Percentiles rank a stretch among this genome's conserved stretches.
Conservation (phyloP, 2,329 filamentous ascomycete species). For the Fusarium pseudocircinatum region DNA sequence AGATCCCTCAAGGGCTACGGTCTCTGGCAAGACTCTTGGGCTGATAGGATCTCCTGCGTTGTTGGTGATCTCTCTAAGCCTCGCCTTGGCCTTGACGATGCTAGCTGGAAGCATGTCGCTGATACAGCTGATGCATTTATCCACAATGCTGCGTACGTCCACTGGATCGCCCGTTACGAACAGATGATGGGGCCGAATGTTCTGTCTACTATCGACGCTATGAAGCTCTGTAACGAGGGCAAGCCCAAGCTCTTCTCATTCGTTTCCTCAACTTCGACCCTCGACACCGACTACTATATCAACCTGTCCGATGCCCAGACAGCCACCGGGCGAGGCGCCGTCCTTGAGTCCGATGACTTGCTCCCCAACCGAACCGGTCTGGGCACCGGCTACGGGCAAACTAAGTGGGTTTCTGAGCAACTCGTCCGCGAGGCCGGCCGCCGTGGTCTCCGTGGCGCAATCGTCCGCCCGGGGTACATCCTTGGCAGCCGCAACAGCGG, state of each 20-base stretch:
- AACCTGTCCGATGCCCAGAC: neutral
- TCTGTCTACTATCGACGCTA: neutral
- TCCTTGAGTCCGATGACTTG: neutral
- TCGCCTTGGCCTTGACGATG: neutral
- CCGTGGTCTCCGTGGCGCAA: neutral
- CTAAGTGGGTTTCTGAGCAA: neutral
- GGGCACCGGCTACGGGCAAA: neutral
- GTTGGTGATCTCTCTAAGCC: constrained; percentile 71
- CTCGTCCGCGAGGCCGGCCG: neutral
- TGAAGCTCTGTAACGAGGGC: neutral
- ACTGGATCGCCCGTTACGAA: neutral
- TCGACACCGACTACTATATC: neutral
- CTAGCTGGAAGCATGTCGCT: neutral
- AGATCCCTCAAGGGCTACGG: constrained; percentile 79
- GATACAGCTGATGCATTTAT: neutral
- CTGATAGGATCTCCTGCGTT: constrained; percentile 60
- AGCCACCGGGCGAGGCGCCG: neutral
- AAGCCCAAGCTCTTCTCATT: constrained; percentile 2
- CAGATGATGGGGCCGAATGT: neutral
- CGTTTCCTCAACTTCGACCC: neutral
- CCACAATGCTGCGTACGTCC: neutral
- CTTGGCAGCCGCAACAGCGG: neutral
- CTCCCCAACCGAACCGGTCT: neutral
- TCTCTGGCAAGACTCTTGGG: constrained; percentile 79
- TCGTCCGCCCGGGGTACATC: neutral